Percentiles rank a stretch among this genome's conserved stretches.
These are phyloP conservation scores for Botrytis fragariae DNA, from an alignment of 2,329 filamentous ascomycete species.

Conservation along the genomic window DNA sequence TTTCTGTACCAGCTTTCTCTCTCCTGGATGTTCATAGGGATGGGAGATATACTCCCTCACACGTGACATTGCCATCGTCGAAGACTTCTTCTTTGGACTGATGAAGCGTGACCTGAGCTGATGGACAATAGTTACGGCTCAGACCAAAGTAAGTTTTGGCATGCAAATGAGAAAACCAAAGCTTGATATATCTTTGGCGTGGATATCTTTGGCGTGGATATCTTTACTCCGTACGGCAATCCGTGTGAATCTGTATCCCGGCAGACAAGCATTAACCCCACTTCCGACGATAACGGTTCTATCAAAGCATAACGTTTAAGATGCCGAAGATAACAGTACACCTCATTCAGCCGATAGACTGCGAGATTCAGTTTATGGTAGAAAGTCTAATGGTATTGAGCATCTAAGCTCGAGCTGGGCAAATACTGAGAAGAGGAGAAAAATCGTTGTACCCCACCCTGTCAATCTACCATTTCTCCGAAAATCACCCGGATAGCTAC, in stretches of 20 bases:
- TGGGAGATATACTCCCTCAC: conserved; percentile 16
- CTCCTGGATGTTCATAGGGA: conserved; percentile 18
- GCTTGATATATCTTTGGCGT: conserved; percentile 1
- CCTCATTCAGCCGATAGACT: neutral
- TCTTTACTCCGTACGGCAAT: neutral
- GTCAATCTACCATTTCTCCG: neutral
- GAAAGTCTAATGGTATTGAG: neutral
- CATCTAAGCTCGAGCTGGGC: neutral
- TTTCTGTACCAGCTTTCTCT: conserved; percentile 22
- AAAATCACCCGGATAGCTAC: neutral
- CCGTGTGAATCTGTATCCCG: neutral
- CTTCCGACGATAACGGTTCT: conserved; percentile 7
- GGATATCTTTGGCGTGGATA: conserved; percentile 1
- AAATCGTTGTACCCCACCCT: neutral
- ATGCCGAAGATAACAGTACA: neutral
- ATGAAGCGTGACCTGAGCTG: neutral
- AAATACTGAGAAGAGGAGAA: neutral
- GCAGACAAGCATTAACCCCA: conserved; percentile 4
- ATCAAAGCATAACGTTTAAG: neutral
- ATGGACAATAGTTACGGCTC: neutral
- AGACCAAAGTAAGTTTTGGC: too few relatives aligned
- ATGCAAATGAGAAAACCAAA: neutral
- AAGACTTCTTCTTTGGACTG: neutral
- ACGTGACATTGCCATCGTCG: conserved; percentile 10
- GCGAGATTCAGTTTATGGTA: neutral